Conservation (phyloP, 495 filamentous ascomycete genomes). For the Hyaloscypha variabilis region DNA sequence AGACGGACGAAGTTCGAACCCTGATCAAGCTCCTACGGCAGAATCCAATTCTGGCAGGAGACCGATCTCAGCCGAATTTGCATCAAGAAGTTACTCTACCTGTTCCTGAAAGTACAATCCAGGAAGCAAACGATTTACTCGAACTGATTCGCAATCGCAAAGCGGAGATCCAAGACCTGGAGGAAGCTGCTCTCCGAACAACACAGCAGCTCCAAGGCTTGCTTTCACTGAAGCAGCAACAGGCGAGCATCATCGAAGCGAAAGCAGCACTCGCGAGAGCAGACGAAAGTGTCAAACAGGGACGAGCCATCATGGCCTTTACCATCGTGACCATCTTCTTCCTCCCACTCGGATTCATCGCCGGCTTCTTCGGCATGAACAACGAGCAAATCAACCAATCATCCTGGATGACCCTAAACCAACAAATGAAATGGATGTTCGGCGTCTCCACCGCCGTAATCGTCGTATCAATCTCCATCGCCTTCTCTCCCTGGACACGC, state of each 20-base stretch:
- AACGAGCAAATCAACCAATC: constrained; percentile 16
- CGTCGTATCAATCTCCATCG: constrained; percentile 8
- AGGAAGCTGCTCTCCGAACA: constrained; percentile 9
- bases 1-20: constrained; percentile 12
- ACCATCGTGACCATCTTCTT: constrained; percentile 23
- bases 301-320: constrained; percentile 18
- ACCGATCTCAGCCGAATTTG: not conserved
- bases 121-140: constrained; percentile 19
- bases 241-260: constrained; percentile 19
- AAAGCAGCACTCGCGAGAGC: constrained; percentile 13
- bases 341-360: constrained; percentile 16
- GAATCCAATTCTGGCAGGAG: not conserved
- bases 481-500: constrained; percentile 20
- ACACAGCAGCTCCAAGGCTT: constrained; percentile 8
- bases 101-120: constrained; percentile 20
- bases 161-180: constrained; percentile 16
- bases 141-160: constrained; percentile 14
- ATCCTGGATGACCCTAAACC: constrained; percentile 15
- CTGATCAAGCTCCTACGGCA: constrained; percentile 10
- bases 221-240: constrained; percentile 18
- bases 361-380: constrained; percentile 22
- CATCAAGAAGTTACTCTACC: not conserved
- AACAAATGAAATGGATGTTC: constrained; percentile 25
- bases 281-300: constrained; percentile 16
- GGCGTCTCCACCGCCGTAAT: constrained; percentile 12